Percentiles rank a stretch among this genome's conserved stretches.
Evolutionary conservation across 2,329 filamentous ascomycete genomes (phyloP).

Genomic region (Claviceps fusiformis): DNA sequence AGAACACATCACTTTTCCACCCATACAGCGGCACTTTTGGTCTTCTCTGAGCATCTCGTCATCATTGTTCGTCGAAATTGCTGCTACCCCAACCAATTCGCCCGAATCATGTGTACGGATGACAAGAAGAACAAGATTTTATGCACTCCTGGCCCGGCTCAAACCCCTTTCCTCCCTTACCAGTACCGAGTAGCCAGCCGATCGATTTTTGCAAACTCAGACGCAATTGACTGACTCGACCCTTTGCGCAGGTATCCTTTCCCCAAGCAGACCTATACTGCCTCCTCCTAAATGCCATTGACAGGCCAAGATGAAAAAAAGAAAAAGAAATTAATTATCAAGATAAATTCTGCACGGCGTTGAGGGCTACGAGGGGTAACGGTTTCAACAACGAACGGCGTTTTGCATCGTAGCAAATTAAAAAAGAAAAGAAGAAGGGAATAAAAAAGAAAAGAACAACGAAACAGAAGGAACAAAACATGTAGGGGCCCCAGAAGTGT

Average conservation of each 20-base stretch:
- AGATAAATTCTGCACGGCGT: constrained; percentile 25
- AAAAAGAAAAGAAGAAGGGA: not conserved
- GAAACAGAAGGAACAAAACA: constrained; percentile 4
- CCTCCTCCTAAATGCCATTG: constrained; percentile 23
- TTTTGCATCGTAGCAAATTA: constrained; percentile 21
- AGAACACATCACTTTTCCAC: not conserved
- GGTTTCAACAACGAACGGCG: constrained; percentile 45
- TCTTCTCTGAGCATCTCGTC: not conserved
- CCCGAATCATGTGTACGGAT: not conserved
- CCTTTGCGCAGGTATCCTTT: constrained; percentile 51
- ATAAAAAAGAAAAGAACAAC: constrained; percentile 3
- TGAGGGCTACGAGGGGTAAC: constrained; percentile 26
- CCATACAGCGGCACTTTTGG: not conserved
- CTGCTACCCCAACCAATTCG: not conserved
- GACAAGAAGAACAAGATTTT: not conserved
- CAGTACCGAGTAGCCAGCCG: not conserved
- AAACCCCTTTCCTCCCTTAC: not conserved
- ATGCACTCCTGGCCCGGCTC: not conserved
- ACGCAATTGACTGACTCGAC: constrained; percentile 4
- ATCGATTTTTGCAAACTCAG: constrained; percentile 1
- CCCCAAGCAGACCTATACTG: constrained; percentile 64
- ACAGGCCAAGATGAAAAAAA: constrained; percentile 7
- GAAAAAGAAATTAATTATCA: not conserved
- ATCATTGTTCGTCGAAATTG: not conserved
- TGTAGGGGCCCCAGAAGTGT: constrained; percentile 10